Percentiles rank a stretch among this genome's conserved stretches.
Conservation (phyloP, 2,329 filamentous ascomycete genomes). For the Ophiostoma quercus region DNA sequence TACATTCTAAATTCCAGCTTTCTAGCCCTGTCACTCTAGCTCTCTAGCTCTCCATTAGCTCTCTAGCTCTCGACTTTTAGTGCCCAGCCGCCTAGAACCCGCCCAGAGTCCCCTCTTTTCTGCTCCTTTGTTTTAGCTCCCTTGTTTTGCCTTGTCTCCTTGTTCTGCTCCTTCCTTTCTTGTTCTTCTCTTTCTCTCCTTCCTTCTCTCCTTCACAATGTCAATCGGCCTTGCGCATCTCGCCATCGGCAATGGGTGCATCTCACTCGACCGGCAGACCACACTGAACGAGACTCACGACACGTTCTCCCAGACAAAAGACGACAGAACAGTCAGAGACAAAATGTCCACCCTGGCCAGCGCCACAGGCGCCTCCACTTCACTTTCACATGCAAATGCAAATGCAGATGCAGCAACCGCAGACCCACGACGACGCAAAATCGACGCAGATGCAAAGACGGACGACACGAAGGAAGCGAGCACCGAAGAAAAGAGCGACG, state of each 20-base stretch:
- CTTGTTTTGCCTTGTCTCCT: slow-evolving; percentile 3
- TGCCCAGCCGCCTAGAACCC: neutral
- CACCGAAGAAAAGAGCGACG: neutral
- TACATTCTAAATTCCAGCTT: neutral
- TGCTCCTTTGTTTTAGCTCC: neutral
- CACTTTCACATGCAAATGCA: slow-evolving; percentile 21
- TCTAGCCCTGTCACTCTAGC: neutral
- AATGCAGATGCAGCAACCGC: neutral
- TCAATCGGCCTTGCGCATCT: slow-evolving; percentile 18
- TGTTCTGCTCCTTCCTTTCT: neutral
- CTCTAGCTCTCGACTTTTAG: neutral
- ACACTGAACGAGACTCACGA: slow-evolving; percentile 14
- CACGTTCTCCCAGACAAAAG: slow-evolving; percentile 3
- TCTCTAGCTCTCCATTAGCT: neutral
- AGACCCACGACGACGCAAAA: slow-evolving; percentile 27
- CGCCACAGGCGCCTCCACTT: slow-evolving; percentile 17
- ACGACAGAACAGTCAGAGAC: neutral
- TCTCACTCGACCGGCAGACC: slow-evolving; percentile 21
- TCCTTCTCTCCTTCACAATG: neutral
- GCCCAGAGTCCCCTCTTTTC: slow-evolving; percentile 10
- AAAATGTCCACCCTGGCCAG: neutral
- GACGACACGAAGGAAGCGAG: neutral
- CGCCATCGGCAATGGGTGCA: slow-evolving; percentile 24
- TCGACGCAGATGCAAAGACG: neutral
- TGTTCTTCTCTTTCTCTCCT: neutral